Percentiles rank a stretch among this genome's conserved stretches.
Conservation (phyloP, 257 asterid species). For the Marsdenia floribunda region DNA sequence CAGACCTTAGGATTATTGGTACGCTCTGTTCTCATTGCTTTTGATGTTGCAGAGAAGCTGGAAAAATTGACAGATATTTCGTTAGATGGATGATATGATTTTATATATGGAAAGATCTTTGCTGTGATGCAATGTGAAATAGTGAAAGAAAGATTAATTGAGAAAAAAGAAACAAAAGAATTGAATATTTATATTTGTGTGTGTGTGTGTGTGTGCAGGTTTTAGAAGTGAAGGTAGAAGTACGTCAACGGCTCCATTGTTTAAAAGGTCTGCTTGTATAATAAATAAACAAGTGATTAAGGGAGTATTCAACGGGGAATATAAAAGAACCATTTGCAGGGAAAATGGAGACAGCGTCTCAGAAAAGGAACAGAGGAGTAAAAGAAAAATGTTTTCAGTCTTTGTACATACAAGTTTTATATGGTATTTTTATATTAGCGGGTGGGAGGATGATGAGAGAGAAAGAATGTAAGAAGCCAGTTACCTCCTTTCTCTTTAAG, state of each 20-base stretch:
- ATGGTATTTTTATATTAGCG: constrained; percentile 7
- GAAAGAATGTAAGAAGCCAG: constrained; percentile 15
- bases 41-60: constrained; percentile 21
- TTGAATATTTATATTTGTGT: background rate
- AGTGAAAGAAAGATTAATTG: constrained; percentile 9
- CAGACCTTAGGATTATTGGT: constrained; percentile 39
- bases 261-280: no score
- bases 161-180: constrained; percentile 4
- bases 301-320: constrained; percentile 25
- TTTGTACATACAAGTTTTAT: background rate
- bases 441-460: constrained; percentile 1
- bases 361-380: constrained; percentile 22
- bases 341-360: constrained; percentile 46
- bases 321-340: constrained; percentile 49
- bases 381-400: constrained; percentile 22
- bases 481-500: constrained; percentile 30
- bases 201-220: background rate
- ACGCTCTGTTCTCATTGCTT: constrained; percentile 50
- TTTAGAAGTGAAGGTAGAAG: constrained; percentile 8
- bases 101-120: constrained; percentile 13
- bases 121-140: constrained; percentile 1
- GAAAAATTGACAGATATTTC: constrained; percentile 7
- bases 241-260: constrained; percentile 27
- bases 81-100: constrained; percentile 12
- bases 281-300: constrained; percentile 20